These are phyloP conservation scores for Starmerella etchellsii DNA, from an alignment of 805 yeast genomes.

Conservation along the genomic window DNA sequence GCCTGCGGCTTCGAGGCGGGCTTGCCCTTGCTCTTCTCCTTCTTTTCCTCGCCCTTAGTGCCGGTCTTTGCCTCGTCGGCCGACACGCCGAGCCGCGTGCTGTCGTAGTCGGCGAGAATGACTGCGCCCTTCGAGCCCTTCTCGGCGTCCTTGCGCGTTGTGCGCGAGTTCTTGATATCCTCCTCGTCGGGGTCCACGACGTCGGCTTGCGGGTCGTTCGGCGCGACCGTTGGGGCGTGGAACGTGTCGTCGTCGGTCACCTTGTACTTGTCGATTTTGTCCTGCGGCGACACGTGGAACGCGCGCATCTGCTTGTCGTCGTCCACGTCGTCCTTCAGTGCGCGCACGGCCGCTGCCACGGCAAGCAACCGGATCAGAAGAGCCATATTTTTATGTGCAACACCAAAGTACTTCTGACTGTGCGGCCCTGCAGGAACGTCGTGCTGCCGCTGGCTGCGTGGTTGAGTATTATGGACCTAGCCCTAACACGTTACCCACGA, in stretches of 20 bases:
- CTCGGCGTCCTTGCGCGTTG: slow-evolving; percentile 20
- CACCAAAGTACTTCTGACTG: too few species aligned
- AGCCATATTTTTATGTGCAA: too few species aligned
- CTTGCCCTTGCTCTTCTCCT: background rate
- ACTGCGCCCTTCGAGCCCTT: slow-evolving; percentile 23
- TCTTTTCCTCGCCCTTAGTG: slow-evolving; percentile 10
- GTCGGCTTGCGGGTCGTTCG: slow-evolving; percentile 15
- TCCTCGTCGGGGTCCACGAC: background rate
- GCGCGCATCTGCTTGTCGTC: slow-evolving; percentile 22
- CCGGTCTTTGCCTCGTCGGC: slow-evolving; percentile 15
- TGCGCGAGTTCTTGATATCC: slow-evolving; percentile 3
- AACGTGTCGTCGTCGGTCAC: slow-evolving; percentile 22
- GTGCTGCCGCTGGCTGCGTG: background rate
- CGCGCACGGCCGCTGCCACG: background rate
- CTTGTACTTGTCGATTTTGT: slow-evolving; percentile 22
- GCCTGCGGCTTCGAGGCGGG: background rate
- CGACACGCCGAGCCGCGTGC: slow-evolving; percentile 26
- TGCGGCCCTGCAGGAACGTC: too few species aligned
- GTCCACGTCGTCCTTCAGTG: background rate
- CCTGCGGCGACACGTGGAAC: slow-evolving; percentile 28
- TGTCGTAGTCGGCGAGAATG: slow-evolving; percentile 29
- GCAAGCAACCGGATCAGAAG: background rate
- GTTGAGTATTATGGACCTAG: too few species aligned
- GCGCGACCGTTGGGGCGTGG: slow-evolving; percentile 21
- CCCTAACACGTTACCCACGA: background rate